phyloP scores from a whole-genome alignment of 163 green algal species.

The Volvox carteri region DNA sequence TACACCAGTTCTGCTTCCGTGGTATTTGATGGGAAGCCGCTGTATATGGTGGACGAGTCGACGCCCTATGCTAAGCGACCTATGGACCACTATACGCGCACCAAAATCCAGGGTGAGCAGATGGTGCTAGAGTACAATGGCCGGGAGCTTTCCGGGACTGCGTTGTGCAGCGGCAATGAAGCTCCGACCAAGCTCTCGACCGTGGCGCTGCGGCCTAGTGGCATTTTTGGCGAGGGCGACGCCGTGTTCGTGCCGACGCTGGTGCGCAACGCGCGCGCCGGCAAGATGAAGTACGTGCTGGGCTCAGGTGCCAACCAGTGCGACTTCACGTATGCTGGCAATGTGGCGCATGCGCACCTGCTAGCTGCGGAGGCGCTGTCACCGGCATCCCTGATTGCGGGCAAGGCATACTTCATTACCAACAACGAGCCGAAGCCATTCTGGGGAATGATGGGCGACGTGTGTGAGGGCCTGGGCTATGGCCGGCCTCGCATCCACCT shows the following conservation, averaged over 20 bases:
- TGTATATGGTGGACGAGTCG: constrained; percentile 82
- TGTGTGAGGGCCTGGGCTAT: constrained; percentile 91
- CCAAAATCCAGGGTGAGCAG: constrained; percentile 89
- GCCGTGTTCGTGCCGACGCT: constrained; percentile 86
- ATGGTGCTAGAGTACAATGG: constrained; percentile 86
- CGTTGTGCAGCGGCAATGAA: neutral
- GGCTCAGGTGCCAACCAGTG: constrained; percentile 88
- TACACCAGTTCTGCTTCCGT: constrained; percentile 93
- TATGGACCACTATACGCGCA: constrained; percentile 94
- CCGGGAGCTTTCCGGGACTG: constrained; percentile 33
- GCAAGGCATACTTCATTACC: constrained; percentile 92
- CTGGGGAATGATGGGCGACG: constrained; percentile 91
- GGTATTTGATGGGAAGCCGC: constrained; percentile 88
- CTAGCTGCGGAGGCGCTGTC: constrained; percentile 68
- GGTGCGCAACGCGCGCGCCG: constrained; percentile 78
- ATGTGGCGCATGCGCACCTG: constrained; percentile 87
- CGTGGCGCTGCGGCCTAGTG: constrained; percentile 84
- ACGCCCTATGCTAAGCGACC: constrained; percentile 81
- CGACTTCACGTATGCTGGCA: constrained; percentile 95
- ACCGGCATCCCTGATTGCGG: constrained; percentile 65
- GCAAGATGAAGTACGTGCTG: constrained; percentile 97
- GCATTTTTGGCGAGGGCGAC: constrained; percentile 94
- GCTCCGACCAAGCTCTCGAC: constrained; percentile 69
- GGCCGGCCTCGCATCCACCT: constrained; percentile 73
- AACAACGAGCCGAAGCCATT: constrained; percentile 89